These are phyloP conservation scores for Balakata baccata DNA, from an alignment of 345 rosid genomes.

Conservation along the genomic window DNA sequence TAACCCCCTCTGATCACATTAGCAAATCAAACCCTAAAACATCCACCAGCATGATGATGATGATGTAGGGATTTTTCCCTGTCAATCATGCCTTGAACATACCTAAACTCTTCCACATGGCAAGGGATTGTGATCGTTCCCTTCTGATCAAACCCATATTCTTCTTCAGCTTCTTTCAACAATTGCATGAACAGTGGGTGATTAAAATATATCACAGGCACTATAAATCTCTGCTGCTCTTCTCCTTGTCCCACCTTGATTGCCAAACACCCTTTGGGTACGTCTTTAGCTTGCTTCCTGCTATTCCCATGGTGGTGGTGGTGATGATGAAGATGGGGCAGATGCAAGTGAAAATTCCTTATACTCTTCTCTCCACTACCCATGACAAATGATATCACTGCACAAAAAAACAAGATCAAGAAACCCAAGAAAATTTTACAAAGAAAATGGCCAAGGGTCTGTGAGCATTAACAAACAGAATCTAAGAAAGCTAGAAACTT, in stretches of 20 bases:
- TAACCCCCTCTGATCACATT: conserved; percentile 13
- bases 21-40: conserved; percentile 50
- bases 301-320: neutral
- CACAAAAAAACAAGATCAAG: neutral
- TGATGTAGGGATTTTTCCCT: conserved; percentile 50
- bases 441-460: conserved; percentile 50
- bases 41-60: conserved; percentile 45
- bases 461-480: conserved; percentile 35
- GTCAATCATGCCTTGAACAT: conserved; percentile 45
- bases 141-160: conserved; percentile 31
- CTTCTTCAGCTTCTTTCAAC: conserved; percentile 34
- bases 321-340: conserved; percentile 22
- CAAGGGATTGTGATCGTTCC: conserved; percentile 34
- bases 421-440: conserved; percentile 13
- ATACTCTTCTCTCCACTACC: conserved; percentile 38
- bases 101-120: conserved; percentile 34
- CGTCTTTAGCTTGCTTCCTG: conserved; percentile 22
- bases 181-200: conserved; percentile 30
- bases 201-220: conserved; percentile 32
- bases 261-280: conserved; percentile 32
- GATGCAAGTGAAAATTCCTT: conserved; percentile 22
- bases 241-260: conserved; percentile 33
- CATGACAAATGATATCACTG: conserved; percentile 21
- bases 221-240: conserved; percentile 33
- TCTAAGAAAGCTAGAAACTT: conserved; percentile 32